Conservation (phyloP, 2,329 filamentous ascomycete genomes). For the Fusarium camptoceras region DNA sequence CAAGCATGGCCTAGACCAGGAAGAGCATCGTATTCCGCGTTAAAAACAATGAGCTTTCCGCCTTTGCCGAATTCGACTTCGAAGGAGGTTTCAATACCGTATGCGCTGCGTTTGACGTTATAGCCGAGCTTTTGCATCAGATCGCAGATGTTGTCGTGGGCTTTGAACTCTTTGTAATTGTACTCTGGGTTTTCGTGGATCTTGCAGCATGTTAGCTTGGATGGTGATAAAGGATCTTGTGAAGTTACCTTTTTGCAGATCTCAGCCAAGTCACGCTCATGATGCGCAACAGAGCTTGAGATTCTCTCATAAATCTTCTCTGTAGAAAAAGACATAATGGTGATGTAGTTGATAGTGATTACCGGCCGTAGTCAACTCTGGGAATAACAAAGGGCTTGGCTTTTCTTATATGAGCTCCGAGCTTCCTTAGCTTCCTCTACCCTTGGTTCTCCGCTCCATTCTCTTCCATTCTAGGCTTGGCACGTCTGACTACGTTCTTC, state of each 20-base stretch:
- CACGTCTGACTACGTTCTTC: too few species aligned
- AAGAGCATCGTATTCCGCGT: conserved; percentile 36
- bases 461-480: too few species aligned
- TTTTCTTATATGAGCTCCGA: conserved; percentile 14
- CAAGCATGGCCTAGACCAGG: conserved; percentile 32
- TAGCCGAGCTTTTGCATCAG: conserved; percentile 19
- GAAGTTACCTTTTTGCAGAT: conserved; percentile 31
- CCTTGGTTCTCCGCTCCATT: neutral
- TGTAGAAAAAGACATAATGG: conserved; percentile 2
- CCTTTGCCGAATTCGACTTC: conserved; percentile 26
- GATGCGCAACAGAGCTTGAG: conserved; percentile 24
- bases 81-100: conserved; percentile 24
- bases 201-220: neutral
- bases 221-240: neutral
- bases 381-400: neutral
- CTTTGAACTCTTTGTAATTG: conserved; percentile 27
- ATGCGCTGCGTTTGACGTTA: conserved; percentile 17
- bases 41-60: conserved; percentile 31
- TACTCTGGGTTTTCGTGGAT: conserved; percentile 32
- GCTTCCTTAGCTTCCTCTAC: neutral
- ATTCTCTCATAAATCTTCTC: conserved; percentile 15
- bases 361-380: neutral
- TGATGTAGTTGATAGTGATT: neutral
- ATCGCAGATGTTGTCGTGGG: conserved; percentile 26
- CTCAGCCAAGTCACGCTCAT: conserved; percentile 23